Conservation (phyloP, 108 stramenopile genomes). For the Schizochytrium sp. region DNA sequence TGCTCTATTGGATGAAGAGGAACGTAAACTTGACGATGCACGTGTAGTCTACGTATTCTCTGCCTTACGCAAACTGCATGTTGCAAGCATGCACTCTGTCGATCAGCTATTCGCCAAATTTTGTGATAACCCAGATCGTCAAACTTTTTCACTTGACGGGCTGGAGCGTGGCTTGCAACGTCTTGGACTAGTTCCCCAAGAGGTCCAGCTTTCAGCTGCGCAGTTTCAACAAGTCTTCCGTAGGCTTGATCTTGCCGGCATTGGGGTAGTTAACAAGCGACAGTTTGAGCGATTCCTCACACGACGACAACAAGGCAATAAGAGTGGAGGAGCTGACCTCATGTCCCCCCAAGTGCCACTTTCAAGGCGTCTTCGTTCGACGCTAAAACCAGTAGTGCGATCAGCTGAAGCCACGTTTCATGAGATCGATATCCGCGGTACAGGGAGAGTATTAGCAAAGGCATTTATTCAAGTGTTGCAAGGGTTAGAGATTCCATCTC, state of each 20-base stretch:
- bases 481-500: too few species aligned
- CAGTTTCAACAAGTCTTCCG: constrained; percentile 45
- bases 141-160: background rate
- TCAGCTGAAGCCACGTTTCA: background rate
- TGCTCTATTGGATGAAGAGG: constrained; percentile 51
- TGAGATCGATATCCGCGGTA: constrained; percentile 8
- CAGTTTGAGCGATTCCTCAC: background rate
- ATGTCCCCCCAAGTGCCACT: background rate
- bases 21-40: constrained; percentile 45
- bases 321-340: background rate
- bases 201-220: constrained; percentile 42
- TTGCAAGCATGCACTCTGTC: background rate
- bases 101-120: constrained; percentile 50
- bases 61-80: constrained; percentile 27
- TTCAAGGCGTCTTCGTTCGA: background rate
- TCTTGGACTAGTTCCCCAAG: constrained; percentile 47
- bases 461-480: background rate
- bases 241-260: background rate
- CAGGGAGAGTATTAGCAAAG: background rate
- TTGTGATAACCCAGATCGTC: background rate
- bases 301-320: background rate
- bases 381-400: background rate
- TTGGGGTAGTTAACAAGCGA: background rate
- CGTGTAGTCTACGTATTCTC: constrained; percentile 45
- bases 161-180: background rate